A percentile compares a stretch with the other conserved stretches of the same genome.
These are phyloP conservation scores for Lumnitzera littorea DNA, from an alignment of 345 rosid genomes.

Conservation along the genomic window DNA sequence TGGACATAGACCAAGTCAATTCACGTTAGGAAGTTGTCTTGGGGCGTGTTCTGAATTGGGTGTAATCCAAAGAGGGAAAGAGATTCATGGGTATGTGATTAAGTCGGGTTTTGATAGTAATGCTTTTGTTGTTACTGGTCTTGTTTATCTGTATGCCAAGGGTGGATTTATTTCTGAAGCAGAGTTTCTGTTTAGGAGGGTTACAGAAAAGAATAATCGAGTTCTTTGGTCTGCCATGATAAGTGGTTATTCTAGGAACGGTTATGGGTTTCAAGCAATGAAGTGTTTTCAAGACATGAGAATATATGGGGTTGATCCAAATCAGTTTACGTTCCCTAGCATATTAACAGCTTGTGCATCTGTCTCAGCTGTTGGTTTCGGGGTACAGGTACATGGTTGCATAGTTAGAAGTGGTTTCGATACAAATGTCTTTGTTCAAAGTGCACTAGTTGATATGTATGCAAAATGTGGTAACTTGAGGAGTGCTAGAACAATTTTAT, in stretches of 20 bases:
- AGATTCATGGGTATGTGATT: slow-evolving; percentile 57
- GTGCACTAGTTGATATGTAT: slow-evolving; percentile 79
- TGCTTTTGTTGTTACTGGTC: slow-evolving; percentile 63
- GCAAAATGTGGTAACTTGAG: slow-evolving; percentile 64
- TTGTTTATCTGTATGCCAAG: slow-evolving; percentile 76
- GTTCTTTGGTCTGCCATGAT: slow-evolving; percentile 92
- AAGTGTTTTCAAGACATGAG: slow-evolving; percentile 55
- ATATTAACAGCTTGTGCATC: slow-evolving; percentile 65
- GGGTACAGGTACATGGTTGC: slow-evolving; percentile 69
- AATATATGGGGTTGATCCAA: slow-evolving; percentile 42
- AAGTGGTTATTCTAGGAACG: slow-evolving; percentile 62
- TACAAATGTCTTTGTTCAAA: slow-evolving; percentile 61
- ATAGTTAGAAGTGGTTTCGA: slow-evolving; percentile 59
- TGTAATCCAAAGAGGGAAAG: slow-evolving; percentile 50
- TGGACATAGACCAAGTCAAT: slow-evolving; percentile 49
- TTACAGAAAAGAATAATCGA: slow-evolving; percentile 32
- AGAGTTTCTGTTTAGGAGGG: slow-evolving; percentile 43
- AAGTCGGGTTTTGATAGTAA: slow-evolving; percentile 46
- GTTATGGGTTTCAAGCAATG: slow-evolving; percentile 48
- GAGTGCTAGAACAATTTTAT: slow-evolving; percentile 43
- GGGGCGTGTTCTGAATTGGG: slow-evolving; percentile 41
- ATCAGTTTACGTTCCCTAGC: slow-evolving; percentile 80
- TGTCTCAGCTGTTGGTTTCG: slow-evolving; percentile 38
- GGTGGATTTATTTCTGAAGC: slow-evolving; percentile 63
- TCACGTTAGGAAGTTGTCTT: slow-evolving; percentile 64